Evolutionary conservation across 2,329 filamentous ascomycete genomes (phyloP).

Genomic region (Atkinsonella texensis): DNA sequence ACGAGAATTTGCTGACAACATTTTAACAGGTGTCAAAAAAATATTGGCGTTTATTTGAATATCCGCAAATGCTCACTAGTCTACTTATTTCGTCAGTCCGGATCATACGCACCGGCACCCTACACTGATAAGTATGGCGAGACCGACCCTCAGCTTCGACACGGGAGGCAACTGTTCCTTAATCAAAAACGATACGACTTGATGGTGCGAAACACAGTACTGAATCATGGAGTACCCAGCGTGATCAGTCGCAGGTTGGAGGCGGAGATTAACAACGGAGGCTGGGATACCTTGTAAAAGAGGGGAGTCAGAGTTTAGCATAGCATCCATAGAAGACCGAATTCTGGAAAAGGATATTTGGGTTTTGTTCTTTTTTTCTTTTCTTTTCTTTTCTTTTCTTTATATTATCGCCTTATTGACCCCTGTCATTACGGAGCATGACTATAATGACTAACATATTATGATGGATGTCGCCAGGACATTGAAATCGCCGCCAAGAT

Average conservation of each 20-base stretch:
- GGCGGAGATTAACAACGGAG: constrained; percentile 91
- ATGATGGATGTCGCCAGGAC: neutral
- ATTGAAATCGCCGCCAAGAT: neutral
- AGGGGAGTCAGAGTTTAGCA: neutral
- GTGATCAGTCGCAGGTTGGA: constrained; percentile 84
- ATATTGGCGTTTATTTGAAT: constrained; percentile 89
- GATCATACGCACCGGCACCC: constrained; percentile 76
- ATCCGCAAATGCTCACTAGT: constrained; percentile 91
- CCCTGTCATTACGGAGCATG: neutral
- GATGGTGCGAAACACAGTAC: constrained; percentile 73
- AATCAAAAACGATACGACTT: constrained; percentile 92
- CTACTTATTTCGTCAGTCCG: constrained; percentile 70
- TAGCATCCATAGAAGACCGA: neutral
- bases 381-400: neutral
- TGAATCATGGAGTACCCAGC: constrained; percentile 76
- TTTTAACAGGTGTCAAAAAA: constrained; percentile 61
- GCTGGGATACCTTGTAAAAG: constrained; percentile 65
- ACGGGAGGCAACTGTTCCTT: constrained; percentile 79
- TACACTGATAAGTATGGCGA: constrained; percentile 96
- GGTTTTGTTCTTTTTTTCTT: neutral
- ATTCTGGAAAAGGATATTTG: constrained; percentile 6
- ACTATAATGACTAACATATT: neutral
- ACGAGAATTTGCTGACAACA: neutral
- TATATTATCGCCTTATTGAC: neutral
- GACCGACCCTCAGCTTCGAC: constrained; percentile 78